Evolutionary conservation across 2,329 filamentous ascomycete genomes (phyloP).

Genomic region (Fusarium sp.): DNA sequence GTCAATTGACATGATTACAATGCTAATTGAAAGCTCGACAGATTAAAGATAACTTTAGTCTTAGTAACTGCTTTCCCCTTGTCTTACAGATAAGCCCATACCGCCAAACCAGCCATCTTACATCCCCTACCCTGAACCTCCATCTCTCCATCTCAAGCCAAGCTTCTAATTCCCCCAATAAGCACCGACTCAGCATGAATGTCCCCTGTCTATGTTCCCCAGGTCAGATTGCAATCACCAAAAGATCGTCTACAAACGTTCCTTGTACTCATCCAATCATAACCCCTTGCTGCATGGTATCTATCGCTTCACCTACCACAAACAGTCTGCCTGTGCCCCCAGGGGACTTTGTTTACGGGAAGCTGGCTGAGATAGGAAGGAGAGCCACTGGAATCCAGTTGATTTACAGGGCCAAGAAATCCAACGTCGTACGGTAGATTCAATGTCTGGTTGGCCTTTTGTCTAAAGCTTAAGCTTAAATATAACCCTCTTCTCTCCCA

Average conservation of each 20-base stretch:
- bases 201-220: not conserved
- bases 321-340: constrained; percentile 4
- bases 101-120: not conserved
- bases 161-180: constrained; percentile 4
- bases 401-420: not conserved
- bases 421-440: not conserved
- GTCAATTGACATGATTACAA: not conserved
- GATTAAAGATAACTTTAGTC: not conserved
- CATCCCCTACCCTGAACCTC: constrained; percentile 13
- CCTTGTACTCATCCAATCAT: constrained; percentile 23
- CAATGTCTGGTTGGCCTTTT: not conserved
- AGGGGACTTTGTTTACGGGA: constrained; percentile 13
- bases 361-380: constrained; percentile 33
- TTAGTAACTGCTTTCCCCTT: not conserved
- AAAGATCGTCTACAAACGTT: constrained; percentile 25
- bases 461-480: constrained; percentile 15
- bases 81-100: not conserved
- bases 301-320: constrained; percentile 30
- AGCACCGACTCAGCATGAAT: not conserved
- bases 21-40: not conserved
- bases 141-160: not conserved
- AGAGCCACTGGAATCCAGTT: constrained; percentile 4
- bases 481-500: constrained; percentile 2
- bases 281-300: constrained; percentile 4
- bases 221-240: not conserved